These are phyloP conservation scores for Apiospora saccharicola DNA, from an alignment of 2,329 filamentous ascomycete species.

Conservation along the genomic window DNA sequence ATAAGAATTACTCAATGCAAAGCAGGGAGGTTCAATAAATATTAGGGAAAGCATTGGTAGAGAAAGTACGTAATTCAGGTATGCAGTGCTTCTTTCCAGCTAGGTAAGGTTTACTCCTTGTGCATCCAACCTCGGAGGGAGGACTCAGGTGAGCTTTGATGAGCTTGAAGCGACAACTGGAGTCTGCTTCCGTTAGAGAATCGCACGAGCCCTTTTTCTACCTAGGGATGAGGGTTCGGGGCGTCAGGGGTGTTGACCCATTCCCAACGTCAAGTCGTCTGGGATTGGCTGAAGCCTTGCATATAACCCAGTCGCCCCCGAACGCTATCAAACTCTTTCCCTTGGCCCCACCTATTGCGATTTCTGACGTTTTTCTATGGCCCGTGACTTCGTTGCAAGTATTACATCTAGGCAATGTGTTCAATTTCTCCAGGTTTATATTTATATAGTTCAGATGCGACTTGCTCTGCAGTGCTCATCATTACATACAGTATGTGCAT, in stretches of 20 bases:
- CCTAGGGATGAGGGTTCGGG: conserved; percentile 15
- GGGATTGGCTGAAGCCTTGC: conserved; percentile 7
- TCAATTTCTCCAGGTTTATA: not conserved
- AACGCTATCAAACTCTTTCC: conserved; percentile 21
- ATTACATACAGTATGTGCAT: too few relatives aligned
- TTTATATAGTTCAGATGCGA: too few relatives aligned
- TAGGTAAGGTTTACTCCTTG: not conserved
- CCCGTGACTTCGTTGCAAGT: conserved; percentile 6
- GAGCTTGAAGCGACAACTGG: not conserved
- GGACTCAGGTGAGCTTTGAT: not conserved
- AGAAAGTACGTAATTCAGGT: not conserved
- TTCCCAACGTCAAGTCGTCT: conserved; percentile 19
- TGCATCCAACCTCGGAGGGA: not conserved
- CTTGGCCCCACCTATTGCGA: conserved; percentile 9
- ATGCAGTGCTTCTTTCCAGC: not conserved
- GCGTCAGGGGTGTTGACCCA: conserved; percentile 13
- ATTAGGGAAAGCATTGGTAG: not conserved
- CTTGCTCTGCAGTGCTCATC: too few relatives aligned
- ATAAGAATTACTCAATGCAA: not conserved
- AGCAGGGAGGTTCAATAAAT: not conserved
- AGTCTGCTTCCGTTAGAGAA: conserved; percentile 8
- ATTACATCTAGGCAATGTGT: not conserved
- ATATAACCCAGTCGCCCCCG: conserved; percentile 16
- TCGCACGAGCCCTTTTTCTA: conserved; percentile 15
- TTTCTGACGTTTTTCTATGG: conserved; percentile 18